Evolutionary conservation across 352 stramenopile species (phyloP), one percentile per base, ranked within the genome.

Genomic region (Globisporangium mamillatum): DNA sequence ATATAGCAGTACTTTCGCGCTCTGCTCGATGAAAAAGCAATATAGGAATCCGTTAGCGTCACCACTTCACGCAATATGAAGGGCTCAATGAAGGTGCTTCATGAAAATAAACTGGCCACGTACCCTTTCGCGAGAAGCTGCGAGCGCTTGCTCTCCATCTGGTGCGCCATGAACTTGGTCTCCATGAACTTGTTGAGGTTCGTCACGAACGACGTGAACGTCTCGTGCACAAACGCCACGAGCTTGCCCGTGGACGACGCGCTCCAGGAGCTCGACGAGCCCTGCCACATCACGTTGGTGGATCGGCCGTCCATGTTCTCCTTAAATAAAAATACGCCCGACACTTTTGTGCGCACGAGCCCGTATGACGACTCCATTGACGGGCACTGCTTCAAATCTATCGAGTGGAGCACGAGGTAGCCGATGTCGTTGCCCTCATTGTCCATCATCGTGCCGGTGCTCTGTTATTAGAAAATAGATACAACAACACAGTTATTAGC

Each of bases 151-250:
- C 69, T 67, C 63, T 92, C 79, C 38, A 83, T 78, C 68, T 89
- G 77, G 12, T 78, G 81, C 7, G 74, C 67, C 70, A 92, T 82
- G 68, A 81, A 89, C 55, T 81, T 85, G 48, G 81, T 79, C 56
- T 90, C 84, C 46, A 69, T 66, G 52, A 85, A 74, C 66, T 89
- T 78, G 68, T 87, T 86, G 10, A 92, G 71, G 54, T 90, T 90
- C 9, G 64, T 63, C 27, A 92, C 68, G 16, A 66, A 60, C 20
- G 84, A 90, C 60, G 76, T 82, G 70, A 90, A 92, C 10, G 69
- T 80, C 64, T 86, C 79, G 60, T 88, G 76, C 63, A 86, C 67
- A 41, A 88, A 79, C 34, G 70, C 73, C 32, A 84, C 66, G 50
- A 82, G 70, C 59, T 84, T 83, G 46, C 66, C 25, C 29, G 67